Evolutionary conservation across 345 rosid species (phyloP).

Genomic region (Moricandia arvensis): DNA sequence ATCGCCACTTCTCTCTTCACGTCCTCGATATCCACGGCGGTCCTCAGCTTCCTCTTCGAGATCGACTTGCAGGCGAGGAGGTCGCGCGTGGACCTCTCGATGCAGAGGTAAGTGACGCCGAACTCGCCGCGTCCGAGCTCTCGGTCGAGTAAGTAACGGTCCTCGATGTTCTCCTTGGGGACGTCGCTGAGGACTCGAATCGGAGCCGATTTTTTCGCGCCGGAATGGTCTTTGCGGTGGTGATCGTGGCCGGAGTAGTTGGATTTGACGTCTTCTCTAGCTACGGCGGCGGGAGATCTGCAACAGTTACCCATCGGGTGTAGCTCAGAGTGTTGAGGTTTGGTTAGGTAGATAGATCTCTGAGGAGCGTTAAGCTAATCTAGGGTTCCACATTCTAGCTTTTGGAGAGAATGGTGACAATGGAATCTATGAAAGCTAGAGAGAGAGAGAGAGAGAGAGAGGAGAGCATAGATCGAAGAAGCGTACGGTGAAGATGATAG

Average conservation of each 20-base stretch:
- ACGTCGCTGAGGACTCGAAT: conserved; percentile 71
- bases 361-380: conserved; percentile 27
- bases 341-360: conserved; percentile 28
- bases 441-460: conserved; percentile 19
- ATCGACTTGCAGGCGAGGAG: conserved; percentile 92
- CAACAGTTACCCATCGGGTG: conserved; percentile 91
- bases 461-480: conserved; percentile 32
- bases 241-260: conserved; percentile 71
- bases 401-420: conserved; percentile 13
- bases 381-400: conserved; percentile 52
- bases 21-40: conserved; percentile 89
- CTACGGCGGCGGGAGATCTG: conserved; percentile 99
- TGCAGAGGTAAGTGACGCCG: conserved; percentile 94
- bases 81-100: conserved; percentile 75
- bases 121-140: conserved; percentile 99
- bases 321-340: too few relatives aligned
- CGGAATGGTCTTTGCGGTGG: conserved; percentile 50
- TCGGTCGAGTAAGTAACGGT: conserved; percentile 80
- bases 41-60: conserved; percentile 95
- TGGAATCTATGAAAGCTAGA: conserved; percentile 22
- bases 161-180: conserved; percentile 88
- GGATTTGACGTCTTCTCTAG: conserved; percentile 94
- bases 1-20: conserved; percentile 97
- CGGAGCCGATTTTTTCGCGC: conserved; percentile 61
- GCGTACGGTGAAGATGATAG: conserved; percentile 41